phyloP scores from a whole-genome alignment of 805 yeast species.

The Pichia rugopelliculosa region DNA sequence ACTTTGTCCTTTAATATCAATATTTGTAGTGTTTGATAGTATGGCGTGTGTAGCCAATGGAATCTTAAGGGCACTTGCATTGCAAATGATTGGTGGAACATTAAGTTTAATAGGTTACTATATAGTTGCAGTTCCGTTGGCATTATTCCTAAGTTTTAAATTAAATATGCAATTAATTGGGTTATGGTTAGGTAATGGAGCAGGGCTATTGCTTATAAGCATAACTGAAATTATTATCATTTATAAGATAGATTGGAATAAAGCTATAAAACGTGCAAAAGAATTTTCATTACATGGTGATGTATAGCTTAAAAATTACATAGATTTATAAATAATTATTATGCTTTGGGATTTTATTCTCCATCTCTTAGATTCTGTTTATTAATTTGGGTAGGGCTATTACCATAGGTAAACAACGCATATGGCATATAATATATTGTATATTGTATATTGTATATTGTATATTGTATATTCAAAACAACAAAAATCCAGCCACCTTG shows the following conservation, averaged over 20 bases:
- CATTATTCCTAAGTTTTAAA: constrained; percentile 48
- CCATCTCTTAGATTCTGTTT: no score
- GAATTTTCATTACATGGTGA: constrained; percentile 1
- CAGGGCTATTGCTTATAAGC: constrained; percentile 53
- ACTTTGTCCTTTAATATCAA: constrained; percentile 57
- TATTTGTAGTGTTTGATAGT: constrained; percentile 64
- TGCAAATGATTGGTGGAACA: constrained; percentile 65
- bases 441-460: no score
- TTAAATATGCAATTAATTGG: constrained; percentile 47
- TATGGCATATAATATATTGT: no score
- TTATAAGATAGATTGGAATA: constrained; percentile 45
- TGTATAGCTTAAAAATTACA: background rate
- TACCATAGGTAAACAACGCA: no score
- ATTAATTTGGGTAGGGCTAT: no score
- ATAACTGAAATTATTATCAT: constrained; percentile 41
- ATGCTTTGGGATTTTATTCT: no score
- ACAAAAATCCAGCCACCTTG: background rate
- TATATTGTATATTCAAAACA: no score
- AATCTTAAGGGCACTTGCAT: constrained; percentile 66
- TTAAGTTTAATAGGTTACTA: constrained; percentile 68
- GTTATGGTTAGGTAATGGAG: constrained; percentile 67
- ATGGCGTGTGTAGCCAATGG: constrained; percentile 68
- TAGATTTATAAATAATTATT: no score
- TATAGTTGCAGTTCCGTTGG: constrained; percentile 60
- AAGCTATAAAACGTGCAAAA: constrained; percentile 31